Base-by-base conservation (phyloP, 192 early-diverging fungal species). In the Spizellomyces sp. region DNA sequence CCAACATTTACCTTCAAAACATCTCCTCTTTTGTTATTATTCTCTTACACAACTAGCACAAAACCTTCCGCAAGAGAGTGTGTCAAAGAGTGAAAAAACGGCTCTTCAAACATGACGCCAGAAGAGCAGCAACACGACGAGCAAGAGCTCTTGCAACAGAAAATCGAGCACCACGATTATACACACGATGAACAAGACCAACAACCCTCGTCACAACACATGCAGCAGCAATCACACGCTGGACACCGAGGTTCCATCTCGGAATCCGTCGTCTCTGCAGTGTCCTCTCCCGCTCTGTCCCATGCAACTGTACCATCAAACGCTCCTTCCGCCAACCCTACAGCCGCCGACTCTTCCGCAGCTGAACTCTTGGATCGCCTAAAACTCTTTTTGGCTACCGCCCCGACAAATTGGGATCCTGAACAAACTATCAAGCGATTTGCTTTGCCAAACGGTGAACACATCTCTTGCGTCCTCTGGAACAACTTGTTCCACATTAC, bases 401-500 rank as follows among this genome's bases (percentile, higher is more conserved):
- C 91, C 8, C 85, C 90, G 9, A 76, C 77, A 21, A 82, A 83
- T 17, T 93, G 90, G 90, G 81, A 89, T 22, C 69, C 80, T 10
- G 80, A 79, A 42, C 78, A 88, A 60, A 67, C 79, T 17, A 82
- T 91, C 73, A 80, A 80, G 41, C 84, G 85, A 43, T 89, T 86
- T 70, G 52, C 78, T 54, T 80, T 99, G 42, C 90, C 91, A 0
- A 93, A 91, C 66, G 94, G 93, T 62, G 96, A 99, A 77, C 80
- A 76, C 58, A 87, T 99, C 67, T 93, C 95, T 4, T 99, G 97
- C 80, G 90, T 98, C 12, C 81, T 93, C 22, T 97, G 94, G 94
- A 94, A 96, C 77, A 86, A 92, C 70, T 87, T 91, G 21, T 98
- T 93, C 73, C 90, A 96, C 79, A 95, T 99, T 50, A 98, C 97